phyloP scores from a whole-genome alignment of 768 basidiomycete genomes.

The Wakefieldia striispora region DNA sequence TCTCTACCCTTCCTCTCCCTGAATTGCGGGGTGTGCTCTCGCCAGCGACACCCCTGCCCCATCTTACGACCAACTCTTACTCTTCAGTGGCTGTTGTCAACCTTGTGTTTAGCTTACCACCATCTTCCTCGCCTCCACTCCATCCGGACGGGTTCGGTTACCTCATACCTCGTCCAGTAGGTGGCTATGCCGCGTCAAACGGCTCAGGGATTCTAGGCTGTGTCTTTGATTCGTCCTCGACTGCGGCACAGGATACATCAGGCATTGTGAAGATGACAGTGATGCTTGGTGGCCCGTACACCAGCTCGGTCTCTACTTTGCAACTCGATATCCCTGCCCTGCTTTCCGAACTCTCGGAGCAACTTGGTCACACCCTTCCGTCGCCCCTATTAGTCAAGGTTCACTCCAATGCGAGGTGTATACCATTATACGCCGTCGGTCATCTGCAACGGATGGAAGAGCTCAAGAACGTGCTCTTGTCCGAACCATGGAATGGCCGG shows the following conservation, averaged over 20 bases:
- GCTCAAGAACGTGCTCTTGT: constrained; percentile 43
- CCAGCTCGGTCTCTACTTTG: constrained; percentile 9
- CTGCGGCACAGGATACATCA: constrained; percentile 54
- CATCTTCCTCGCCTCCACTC: constrained; percentile 40
- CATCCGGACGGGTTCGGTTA: constrained; percentile 93
- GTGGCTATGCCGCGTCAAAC: constrained; percentile 44
- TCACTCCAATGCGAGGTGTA: constrained; percentile 61
- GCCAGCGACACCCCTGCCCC: constrained; percentile 47
- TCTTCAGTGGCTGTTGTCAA: constrained; percentile 89
- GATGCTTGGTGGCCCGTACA: constrained; percentile 86
- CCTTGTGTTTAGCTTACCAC: constrained; percentile 66
- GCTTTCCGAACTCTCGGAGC: constrained; percentile 38
- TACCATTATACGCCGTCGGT: constrained; percentile 74
- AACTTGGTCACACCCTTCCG: constrained; percentile 49
- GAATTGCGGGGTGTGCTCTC: constrained; percentile 43
- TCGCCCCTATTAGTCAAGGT: constrained; percentile 53
- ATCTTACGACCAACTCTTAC: constrained; percentile 65
- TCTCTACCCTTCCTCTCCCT: constrained; percentile 77
- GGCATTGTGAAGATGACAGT: constrained; percentile 77
- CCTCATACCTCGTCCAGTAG: constrained; percentile 76
- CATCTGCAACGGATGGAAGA: constrained; percentile 69
- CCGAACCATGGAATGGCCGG: constrained; percentile 42
- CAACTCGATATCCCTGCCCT: constrained; percentile 25
- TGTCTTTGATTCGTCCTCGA: constrained; percentile 84
- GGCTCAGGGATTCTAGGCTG: constrained; percentile 68